Evolutionary conservation across 2,329 filamentous ascomycete genomes (phyloP), one percentile per base, ranked within the genome.

Genomic region (Biscogniauxia mediterranea): DNA sequence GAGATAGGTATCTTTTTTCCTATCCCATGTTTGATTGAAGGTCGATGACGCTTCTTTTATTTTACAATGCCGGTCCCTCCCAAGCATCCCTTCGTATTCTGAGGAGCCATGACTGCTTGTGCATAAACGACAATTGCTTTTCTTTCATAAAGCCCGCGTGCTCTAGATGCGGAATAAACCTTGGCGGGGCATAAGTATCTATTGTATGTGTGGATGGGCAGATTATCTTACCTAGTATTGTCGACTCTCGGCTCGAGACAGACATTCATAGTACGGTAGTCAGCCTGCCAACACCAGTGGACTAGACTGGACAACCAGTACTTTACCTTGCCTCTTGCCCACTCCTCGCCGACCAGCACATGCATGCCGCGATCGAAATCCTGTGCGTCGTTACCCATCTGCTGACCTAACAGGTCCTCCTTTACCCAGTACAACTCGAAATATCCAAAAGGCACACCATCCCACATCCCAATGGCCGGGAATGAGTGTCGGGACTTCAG

Each of bases 381-480:
- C 7, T 84, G 85, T 0, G 88, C 86, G 3, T 85, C 83, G 21
- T 83, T 83, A 0, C 87, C 83, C 3, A 96, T 76, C 65, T 92
- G 82, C 54, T 82, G 84, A 0, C 91, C 92, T 0, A 99, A 75
- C 0, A 81, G 79, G 71, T 98, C 95, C 73, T 99, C 95, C 71
- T 96, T 97, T 3, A 95, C 92, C 94, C 95, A 99, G 78, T 99
- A 99, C 38, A 99, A 84, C 79, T 99, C 95, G 73, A 99, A 97
- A 74, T 96, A 99, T 0, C 93, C 95, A 77, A 98, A 99, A 0
- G 94, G 94, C 62, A 94, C 89, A 11, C 92, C 93, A 69, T 98
- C 92, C 91, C 94, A 99, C 73, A 93, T 89, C 0, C 91, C 95
- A 63, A 98, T 94, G 0, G 89, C 92, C 0, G 95, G 95, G 75